phyloP scores from a whole-genome alignment of 192 early-diverging fungal genomes.

The Endogone sp. region DNA sequence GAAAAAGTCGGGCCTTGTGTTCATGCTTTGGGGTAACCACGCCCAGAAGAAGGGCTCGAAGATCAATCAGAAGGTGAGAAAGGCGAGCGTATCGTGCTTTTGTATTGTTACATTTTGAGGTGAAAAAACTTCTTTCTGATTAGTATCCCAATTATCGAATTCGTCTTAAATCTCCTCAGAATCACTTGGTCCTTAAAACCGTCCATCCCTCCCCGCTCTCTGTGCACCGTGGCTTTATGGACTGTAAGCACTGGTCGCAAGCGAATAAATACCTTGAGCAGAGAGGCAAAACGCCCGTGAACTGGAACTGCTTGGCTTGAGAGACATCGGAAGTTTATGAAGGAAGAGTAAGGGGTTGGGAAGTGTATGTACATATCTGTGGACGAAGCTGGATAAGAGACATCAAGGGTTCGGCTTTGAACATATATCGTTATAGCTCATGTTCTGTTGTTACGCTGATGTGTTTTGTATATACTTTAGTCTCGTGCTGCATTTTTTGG shows the following conservation, averaged over 20 bases:
- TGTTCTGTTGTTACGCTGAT: too few relatives aligned
- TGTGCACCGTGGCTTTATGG: constrained; percentile 84
- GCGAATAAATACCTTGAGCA: constrained; percentile 80
- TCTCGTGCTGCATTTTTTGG: too few relatives aligned
- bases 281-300: constrained; percentile 50
- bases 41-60: constrained; percentile 80
- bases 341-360: too few relatives aligned
- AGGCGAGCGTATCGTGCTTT: neutral
- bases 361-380: too few relatives aligned
- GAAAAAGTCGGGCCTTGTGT: constrained; percentile 64
- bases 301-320: constrained; percentile 58
- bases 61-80: constrained; percentile 51
- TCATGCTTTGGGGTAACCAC: constrained; percentile 90
- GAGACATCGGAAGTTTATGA: too few relatives aligned
- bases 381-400: too few relatives aligned
- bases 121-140: too few relatives aligned
- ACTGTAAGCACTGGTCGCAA: constrained; percentile 77
- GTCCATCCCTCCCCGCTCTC: constrained; percentile 90
- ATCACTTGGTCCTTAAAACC: constrained; percentile 79
- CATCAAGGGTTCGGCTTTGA: too few relatives aligned
- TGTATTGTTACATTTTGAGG: too few relatives aligned
- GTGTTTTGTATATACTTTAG: too few relatives aligned
- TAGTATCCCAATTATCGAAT: too few relatives aligned
- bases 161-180: constrained; percentile 9
- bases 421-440: too few relatives aligned